Conservation (phyloP, 116 monocot genomes). For the Iris pallida region DNA sequence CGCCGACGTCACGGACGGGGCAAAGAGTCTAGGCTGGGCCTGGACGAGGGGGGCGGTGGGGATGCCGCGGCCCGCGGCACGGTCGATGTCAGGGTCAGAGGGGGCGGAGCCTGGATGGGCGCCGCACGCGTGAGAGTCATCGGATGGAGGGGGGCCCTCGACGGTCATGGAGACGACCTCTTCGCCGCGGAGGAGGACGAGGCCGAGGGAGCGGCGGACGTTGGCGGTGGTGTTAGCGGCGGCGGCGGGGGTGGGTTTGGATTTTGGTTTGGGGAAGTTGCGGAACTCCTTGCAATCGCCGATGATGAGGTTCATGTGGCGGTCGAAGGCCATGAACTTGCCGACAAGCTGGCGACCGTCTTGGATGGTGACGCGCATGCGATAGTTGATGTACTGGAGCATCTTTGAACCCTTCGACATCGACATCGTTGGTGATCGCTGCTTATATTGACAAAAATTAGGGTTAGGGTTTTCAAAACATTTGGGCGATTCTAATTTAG, state of each 20-base stretch:
- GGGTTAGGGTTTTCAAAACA: too few species aligned
- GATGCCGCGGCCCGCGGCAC: constrained; percentile 76
- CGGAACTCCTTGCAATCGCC: constrained; percentile 86
- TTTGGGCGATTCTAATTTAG: too few species aligned
- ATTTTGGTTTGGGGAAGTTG: constrained; percentile 45
- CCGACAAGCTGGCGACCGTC: constrained; percentile 85
- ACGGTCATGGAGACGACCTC: constrained; percentile 96
- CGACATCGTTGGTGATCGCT: constrained; percentile 58
- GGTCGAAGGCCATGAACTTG: constrained; percentile 98
- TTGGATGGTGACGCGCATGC: constrained; percentile 89
- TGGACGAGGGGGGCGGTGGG: constrained; percentile 70
- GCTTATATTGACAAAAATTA: too few species aligned
- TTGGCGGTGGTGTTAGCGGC: constrained; percentile 1
- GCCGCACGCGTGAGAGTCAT: constrained; percentile 69
- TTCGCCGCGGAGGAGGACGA: constrained; percentile 84
- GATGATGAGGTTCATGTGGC: constrained; percentile 93
- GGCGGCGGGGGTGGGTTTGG: neutral
- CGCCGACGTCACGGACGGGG: constrained; percentile 77
- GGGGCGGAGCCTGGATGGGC: constrained; percentile 25
- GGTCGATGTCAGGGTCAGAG: constrained; percentile 60
- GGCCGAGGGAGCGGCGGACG: constrained; percentile 70
- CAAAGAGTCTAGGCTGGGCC: constrained; percentile 75
- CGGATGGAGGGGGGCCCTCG: constrained; percentile 82
- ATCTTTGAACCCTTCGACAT: constrained; percentile 94
- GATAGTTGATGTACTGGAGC: constrained; percentile 93